phyloP scores from a whole-genome alignment of 1,284 basidiomycete genomes.

The Trichosporon asahii region DNA sequence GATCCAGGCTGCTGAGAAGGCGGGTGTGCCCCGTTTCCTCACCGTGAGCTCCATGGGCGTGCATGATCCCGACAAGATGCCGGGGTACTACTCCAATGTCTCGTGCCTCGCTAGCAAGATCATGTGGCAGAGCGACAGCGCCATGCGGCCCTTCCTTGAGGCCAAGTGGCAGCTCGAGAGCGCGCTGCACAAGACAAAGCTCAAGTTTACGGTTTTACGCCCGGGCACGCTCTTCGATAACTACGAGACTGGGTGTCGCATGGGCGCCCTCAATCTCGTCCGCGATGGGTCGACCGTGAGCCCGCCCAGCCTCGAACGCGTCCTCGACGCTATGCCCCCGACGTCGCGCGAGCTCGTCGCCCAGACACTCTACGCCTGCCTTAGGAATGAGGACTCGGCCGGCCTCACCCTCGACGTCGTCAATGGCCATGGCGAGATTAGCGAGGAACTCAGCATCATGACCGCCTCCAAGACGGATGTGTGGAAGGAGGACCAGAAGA shows the following conservation, averaged over 20 bases:
- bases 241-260: background rate
- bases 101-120: conserved; percentile 8
- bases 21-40: background rate
- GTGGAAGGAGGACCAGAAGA: background rate
- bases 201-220: background rate
- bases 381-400: background rate
- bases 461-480: background rate
- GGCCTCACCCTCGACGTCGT: background rate
- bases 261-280: background rate
- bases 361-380: background rate
- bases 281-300: background rate
- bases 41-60: background rate
- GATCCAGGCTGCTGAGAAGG: background rate
- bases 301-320: background rate
- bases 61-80: background rate
- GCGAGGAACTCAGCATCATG: background rate
- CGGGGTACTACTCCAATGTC: conserved; percentile 1
- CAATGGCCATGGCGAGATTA: background rate
- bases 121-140: background rate
- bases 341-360: background rate
- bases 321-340: background rate
- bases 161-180: background rate
- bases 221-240: background rate
- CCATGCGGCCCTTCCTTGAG: background rate
- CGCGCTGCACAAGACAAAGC: background rate